phyloP scores from a whole-genome alignment of 2,329 filamentous ascomycete species.

The Graphiopsis chlorocephala region DNA sequence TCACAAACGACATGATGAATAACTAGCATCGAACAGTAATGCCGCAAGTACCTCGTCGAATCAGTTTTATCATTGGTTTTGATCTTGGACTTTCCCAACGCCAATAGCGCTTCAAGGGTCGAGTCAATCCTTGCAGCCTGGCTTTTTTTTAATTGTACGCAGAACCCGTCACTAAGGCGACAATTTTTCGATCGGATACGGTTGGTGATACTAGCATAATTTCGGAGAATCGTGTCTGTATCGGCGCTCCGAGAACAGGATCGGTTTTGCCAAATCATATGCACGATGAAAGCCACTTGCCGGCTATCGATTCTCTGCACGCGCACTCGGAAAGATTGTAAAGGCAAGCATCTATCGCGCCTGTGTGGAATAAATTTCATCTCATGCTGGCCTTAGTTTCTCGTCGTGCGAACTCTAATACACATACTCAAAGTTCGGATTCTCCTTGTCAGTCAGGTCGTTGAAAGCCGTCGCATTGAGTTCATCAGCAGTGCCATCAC shows the following conservation, averaged over 20 bases:
- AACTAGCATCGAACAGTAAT: neutral
- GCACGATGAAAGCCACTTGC: neutral
- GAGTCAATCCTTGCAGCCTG: neutral
- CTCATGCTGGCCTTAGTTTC: neutral
- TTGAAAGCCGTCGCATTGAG: conserved; percentile 7
- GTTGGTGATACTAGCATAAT: neutral
- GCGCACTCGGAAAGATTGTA: neutral
- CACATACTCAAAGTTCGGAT: conserved; percentile 2
- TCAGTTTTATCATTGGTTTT: neutral
- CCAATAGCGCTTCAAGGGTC: neutral
- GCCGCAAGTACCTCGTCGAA: neutral
- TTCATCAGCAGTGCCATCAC: neutral
- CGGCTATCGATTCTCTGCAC: neutral
- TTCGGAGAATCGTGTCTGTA: neutral
- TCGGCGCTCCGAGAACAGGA: neutral
- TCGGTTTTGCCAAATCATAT: neutral
- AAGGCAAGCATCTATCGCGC: neutral
- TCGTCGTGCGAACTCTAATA: neutral
- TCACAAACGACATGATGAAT: neutral
- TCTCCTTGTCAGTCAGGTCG: conserved; percentile 6
- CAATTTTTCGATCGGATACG: neutral
- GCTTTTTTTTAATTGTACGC: too few relatives aligned
- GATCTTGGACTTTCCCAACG: neutral
- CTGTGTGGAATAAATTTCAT: neutral
- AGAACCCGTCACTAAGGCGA: neutral